These are phyloP conservation scores for Cystofilobasidium capitatum DNA, from an alignment of 768 basidiomycete genomes.

Conservation along the genomic window DNA sequence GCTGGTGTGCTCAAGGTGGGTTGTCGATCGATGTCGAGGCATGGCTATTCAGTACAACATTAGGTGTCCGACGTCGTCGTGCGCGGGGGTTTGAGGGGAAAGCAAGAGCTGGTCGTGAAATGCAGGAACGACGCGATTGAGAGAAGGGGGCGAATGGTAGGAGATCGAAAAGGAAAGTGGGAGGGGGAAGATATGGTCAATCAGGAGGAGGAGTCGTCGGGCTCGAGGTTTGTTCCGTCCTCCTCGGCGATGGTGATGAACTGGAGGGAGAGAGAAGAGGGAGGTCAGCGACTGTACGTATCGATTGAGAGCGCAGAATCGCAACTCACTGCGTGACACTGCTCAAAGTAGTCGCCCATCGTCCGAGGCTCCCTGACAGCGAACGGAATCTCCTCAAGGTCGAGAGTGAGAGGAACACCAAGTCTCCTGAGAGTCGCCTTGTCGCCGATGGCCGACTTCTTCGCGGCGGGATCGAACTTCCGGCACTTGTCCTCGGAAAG, in stretches of 20 bases:
- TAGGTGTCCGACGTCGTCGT: no score
- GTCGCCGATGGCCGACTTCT: conserved; percentile 84
- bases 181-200: not conserved
- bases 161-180: no score
- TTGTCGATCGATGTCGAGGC: no score
- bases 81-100: no score
- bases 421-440: conserved; percentile 59
- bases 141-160: not conserved
- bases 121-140: no score
- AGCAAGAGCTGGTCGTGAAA: no score
- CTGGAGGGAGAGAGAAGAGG: conserved; percentile 40
- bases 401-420: conserved; percentile 47
- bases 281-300: not conserved
- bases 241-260: conserved; percentile 26
- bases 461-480: conserved; percentile 66
- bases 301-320: not conserved
- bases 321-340: conserved; percentile 12
- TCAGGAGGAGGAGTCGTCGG: conserved; percentile 18
- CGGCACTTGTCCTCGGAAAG: conserved; percentile 94
- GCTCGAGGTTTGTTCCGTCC: conserved; percentile 27
- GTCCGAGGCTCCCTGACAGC: not conserved
- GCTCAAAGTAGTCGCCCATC: not conserved
- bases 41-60: no score
- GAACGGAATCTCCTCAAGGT: conserved; percentile 71
- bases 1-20: no score